Base-by-base conservation (phyloP, 2,329 filamentous ascomycete species). In the Cladosporium sp. region DNA sequence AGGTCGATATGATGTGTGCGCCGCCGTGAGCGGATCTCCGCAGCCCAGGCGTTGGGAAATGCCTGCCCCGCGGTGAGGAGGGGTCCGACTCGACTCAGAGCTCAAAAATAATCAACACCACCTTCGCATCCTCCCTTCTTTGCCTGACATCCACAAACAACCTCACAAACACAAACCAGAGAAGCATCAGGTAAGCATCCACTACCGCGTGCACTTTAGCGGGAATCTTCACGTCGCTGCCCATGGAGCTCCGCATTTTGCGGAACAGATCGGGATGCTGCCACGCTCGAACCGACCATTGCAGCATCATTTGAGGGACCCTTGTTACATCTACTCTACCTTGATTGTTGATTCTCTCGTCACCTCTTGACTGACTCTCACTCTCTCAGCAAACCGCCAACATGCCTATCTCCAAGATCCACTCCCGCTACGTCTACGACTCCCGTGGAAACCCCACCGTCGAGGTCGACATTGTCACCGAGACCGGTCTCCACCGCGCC, bases 391-490 rank as follows among this genome's bases (percentile, higher is more conserved):
- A 63, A 39, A 53, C 56, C 67, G 64, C 66, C 82, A 93, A 79
- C 73, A 99, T 99, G 95, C 85, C 91, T 72, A 84, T 84, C 77
- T 79, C 78, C 73, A 83, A 83, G 79, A 83, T 84, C 76, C 82
- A 84, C 80, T 81, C 82, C 70, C 82, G 95, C 79, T 93, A 90
- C 78, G 93, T 99, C 85, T 99, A 84, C 88, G 95, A 99, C 88
- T 98, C 95, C 81, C 94, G 95, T 74, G 88, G 88, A 80, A 99
- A 99, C 89, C 95, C 95, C 77, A 99, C 95, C 79, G 94, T 97
- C 78, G 94, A 98, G 87, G 94, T 98, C 77, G 94, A 97, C 80
- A 88, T 97, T 75, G 91, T 96, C 83, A 97, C 93, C 75, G 92
- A 96, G 85, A 96, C 91, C 76, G 94, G 94, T 78, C 89, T 98